These are phyloP conservation scores for Pythium oligandrum DNA, from an alignment of 352 stramenopile genomes.

Conservation along the genomic window DNA sequence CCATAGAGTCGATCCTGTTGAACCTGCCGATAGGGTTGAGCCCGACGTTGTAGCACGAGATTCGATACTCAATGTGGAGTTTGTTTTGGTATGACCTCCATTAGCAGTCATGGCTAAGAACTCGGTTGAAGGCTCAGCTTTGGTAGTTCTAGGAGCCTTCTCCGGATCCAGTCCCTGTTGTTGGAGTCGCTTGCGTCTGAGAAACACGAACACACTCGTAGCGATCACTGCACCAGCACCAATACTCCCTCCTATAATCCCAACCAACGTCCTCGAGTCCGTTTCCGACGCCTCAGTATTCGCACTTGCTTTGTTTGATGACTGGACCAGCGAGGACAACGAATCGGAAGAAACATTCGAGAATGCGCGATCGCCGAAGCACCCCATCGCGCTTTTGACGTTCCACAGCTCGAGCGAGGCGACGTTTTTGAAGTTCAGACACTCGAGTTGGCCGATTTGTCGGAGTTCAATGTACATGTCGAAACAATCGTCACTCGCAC, in stretches of 20 bases:
- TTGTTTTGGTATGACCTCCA: neutral
- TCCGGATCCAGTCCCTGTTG: neutral
- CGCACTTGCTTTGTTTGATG: no score
- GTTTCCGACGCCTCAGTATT: no score
- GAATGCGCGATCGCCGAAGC: neutral
- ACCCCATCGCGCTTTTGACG: neutral
- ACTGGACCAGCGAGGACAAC: no score
- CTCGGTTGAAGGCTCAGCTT: neutral
- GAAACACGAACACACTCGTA: neutral
- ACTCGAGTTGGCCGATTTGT: neutral
- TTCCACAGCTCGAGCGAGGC: neutral
- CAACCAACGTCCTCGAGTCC: neutral
- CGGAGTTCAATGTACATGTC: neutral
- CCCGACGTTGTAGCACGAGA: neutral
- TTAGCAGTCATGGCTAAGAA: neutral
- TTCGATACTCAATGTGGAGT: neutral
- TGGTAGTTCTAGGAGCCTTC: neutral
- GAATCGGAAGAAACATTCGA: no score
- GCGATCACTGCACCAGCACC: neutral
- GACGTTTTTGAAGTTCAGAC: neutral
- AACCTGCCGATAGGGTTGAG: neutral
- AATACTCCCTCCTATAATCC: neutral
- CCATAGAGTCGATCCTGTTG: neutral
- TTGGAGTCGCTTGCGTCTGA: neutral
- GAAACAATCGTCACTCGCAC: neutral